Percentiles rank a stretch among this genome's conserved stretches.
Evolutionary conservation across 1,139 yeast species (phyloP).

Genomic region (Pichia sp.): DNA sequence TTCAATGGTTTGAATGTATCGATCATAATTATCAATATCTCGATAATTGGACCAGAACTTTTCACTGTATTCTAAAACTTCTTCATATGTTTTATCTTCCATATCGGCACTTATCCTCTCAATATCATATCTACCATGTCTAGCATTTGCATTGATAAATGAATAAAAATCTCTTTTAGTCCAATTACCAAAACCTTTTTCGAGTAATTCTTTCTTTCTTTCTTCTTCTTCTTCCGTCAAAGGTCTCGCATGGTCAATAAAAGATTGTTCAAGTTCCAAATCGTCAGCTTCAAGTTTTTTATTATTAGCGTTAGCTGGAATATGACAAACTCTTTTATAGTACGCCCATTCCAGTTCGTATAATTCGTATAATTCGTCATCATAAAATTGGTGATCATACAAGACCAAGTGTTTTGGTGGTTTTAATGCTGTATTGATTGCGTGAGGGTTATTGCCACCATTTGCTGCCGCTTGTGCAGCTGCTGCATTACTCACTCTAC

Average conservation of each 20-base stretch:
- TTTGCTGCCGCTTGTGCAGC: background rate
- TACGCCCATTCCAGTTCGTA: conserved; percentile 60
- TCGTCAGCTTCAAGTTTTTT: conserved; percentile 42
- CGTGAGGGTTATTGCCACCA: conserved; percentile 18
- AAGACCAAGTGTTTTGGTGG: conserved; percentile 64
- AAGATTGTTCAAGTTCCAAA: conserved; percentile 49
- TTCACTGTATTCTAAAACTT: conserved; percentile 55
- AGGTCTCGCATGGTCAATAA: conserved; percentile 56
- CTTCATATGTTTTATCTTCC: conserved; percentile 58
- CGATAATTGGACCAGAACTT: conserved; percentile 60
- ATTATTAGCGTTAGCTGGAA: conserved; percentile 37
- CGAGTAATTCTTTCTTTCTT: conserved; percentile 44
- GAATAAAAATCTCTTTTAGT: conserved; percentile 64
- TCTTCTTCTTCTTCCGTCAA: conserved; percentile 61
- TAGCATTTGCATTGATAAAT: conserved; percentile 51
- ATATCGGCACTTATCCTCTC: conserved; percentile 55
- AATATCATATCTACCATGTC: conserved; percentile 62
- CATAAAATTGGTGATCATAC: conserved; percentile 69
- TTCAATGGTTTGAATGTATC: conserved; percentile 58
- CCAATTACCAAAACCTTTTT: conserved; percentile 60
- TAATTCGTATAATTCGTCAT: conserved; percentile 50
- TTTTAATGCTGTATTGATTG: conserved; percentile 35
- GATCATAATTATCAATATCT: conserved; percentile 66
- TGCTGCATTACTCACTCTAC: conserved; percentile 26
- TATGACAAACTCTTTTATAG: conserved; percentile 45